These are phyloP conservation scores for Epichloe glyceriae DNA, from an alignment of 2,329 filamentous ascomycete genomes.

Conservation along the genomic window DNA sequence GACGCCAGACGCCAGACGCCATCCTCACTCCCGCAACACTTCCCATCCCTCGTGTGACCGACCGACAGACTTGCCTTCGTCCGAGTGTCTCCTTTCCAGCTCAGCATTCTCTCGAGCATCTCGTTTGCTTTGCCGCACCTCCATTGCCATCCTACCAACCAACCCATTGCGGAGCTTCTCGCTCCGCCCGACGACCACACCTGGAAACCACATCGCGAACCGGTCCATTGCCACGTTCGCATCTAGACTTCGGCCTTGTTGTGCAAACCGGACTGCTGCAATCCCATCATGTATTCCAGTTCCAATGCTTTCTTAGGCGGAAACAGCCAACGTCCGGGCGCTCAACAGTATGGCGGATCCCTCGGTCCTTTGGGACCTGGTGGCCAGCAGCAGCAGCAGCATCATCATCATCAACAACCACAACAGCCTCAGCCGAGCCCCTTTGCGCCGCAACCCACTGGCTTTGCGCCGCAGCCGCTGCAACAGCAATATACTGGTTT, in stretches of 20 bases:
- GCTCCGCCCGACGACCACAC: constrained; percentile 1
- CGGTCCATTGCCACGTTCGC: neutral
- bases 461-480: constrained; percentile 38
- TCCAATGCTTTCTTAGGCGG: constrained; percentile 75
- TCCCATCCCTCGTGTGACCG: neutral
- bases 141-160: neutral
- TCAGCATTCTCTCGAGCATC: neutral
- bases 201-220: neutral
- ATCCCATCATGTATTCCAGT: constrained; percentile 66
- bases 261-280: neutral
- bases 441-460: constrained; percentile 47
- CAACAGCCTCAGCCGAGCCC: constrained; percentile 37
- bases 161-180: constrained; percentile 2
- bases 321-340: constrained; percentile 60
- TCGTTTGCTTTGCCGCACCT: constrained; percentile 4
- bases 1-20: neutral
- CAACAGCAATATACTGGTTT: constrained; percentile 51
- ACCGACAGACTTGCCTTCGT: neutral
- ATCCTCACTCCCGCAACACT: neutral
- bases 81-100: neutral
- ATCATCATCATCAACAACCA: constrained; percentile 37
- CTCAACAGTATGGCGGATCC: constrained; percentile 31
- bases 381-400: constrained; percentile 30
- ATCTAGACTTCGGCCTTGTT: neutral
- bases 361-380: constrained; percentile 37